Base-by-base conservation (phyloP, 345 rosid genomes). In the Syzygium aromaticum region DNA sequence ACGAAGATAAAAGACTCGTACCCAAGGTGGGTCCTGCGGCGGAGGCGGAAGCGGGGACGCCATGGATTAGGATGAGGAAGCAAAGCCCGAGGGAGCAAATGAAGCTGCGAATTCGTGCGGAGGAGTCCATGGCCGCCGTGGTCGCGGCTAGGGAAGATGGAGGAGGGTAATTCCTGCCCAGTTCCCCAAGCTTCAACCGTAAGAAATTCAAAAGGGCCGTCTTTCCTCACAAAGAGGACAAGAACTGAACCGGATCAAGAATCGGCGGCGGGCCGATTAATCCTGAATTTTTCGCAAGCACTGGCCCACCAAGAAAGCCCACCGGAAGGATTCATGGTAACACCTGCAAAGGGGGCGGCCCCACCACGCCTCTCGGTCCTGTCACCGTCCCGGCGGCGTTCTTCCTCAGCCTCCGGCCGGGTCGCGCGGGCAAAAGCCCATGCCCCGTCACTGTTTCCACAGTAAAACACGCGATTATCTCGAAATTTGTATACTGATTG, bases 401-500 rank as follows among this genome's bases (percentile, higher is more conserved):
- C 49, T 73, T 33, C 80, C 80, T 21, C 6, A 0, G 80, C 49
- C 49, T 49, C 27, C 27, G 14, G 80, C 27, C 7, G 6, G 1
- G 12, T 33, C 0, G 46, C 46, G 73, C 33, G 78, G 23, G 3
- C 13, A 1, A 9, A 67, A 19, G 27, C 13, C 14, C 1, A 0
- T 10, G 27, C 49, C 80, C 80, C 27, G 0, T 73, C 15, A 38
- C 49, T 6, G 1, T 73, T 73, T 73, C 8, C 49, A 38, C 23
- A 6, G 8, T 0, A 19, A 73, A 33, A 5, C 4, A 19, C 25
- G 2, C 13, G 2, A 33, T 38, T 73, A 0, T 17, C 3, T 4
- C 10, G 14, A 33, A 2, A 73, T 73, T 1, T 0, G 4, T 33
- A 5, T 19, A 4, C 4, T 4, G 16, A 56, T 23, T 0, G 0